phyloP scores from a whole-genome alignment of 73 alveolate genomes.

The Urostyla sp. region DNA sequence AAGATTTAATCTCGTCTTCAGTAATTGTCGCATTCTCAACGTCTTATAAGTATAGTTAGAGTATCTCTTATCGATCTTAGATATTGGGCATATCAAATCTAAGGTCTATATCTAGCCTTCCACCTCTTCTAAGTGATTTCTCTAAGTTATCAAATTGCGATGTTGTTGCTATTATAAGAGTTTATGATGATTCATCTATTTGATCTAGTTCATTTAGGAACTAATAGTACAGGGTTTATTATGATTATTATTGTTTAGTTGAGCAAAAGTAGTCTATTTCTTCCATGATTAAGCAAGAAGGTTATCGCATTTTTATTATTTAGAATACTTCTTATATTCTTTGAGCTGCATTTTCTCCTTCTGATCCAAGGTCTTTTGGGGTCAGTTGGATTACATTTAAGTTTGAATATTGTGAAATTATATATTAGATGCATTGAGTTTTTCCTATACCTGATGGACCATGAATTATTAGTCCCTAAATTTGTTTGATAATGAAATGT shows the following conservation, averaged over 20 bases:
- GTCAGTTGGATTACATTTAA: background rate
- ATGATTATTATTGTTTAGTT: background rate
- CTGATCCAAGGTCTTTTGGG: slow-evolving; percentile 14
- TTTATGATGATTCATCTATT: slow-evolving; percentile 17
- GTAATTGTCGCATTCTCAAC: background rate
- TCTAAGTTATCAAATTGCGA: slow-evolving; percentile 70
- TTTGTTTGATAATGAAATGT: no score
- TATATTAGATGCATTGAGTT: slow-evolving; percentile 21
- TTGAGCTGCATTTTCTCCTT: background rate
- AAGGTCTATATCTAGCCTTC: slow-evolving; percentile 85
- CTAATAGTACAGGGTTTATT: slow-evolving; percentile 26
- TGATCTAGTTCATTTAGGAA: slow-evolving; percentile 41
- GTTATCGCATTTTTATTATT: slow-evolving; percentile 22
- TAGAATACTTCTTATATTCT: slow-evolving; percentile 31
- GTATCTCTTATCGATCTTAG: slow-evolving; percentile 67
- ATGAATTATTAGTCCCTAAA: slow-evolving; percentile 49
- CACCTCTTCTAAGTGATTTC: slow-evolving; percentile 80
- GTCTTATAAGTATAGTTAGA: slow-evolving; percentile 55
- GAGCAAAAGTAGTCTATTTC: slow-evolving; percentile 50
- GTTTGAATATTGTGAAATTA: background rate
- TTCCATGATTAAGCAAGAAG: slow-evolving; percentile 58
- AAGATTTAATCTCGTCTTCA: slow-evolving; percentile 42
- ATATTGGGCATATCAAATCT: slow-evolving; percentile 63
- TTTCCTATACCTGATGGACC: slow-evolving; percentile 76
- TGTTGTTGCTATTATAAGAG: slow-evolving; percentile 75